A percentile compares a stretch with the other conserved stretches of the same genome.
Conservation (phyloP, 768 basidiomycete species). For the Termitomyces sp. region DNA sequence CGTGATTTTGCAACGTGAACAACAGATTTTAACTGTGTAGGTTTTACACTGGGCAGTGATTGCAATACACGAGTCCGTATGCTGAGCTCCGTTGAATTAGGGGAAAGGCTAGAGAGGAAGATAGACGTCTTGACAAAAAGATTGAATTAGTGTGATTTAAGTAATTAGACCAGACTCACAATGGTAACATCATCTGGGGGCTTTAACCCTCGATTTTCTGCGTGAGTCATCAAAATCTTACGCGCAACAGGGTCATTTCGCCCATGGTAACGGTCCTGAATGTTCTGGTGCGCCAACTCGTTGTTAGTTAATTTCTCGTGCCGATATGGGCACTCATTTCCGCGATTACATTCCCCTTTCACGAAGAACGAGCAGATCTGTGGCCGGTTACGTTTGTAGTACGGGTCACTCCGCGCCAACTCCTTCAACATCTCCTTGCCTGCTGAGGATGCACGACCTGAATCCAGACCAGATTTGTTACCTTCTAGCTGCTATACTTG, state of each 20-base stretch:
- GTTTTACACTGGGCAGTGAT: conserved; percentile 58
- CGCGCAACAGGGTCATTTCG: conserved; percentile 89
- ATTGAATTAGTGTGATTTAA: background rate
- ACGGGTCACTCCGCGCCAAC: conserved; percentile 90
- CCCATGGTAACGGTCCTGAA: conserved; percentile 93
- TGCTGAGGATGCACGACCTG: conserved; percentile 61
- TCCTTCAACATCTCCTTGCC: conserved; percentile 97
- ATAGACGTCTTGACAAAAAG: conserved; percentile 59
- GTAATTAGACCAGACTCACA: conserved; percentile 40
- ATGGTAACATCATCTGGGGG: conserved; percentile 86
- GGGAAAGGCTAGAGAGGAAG: conserved; percentile 75
- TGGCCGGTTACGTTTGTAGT: conserved; percentile 94
- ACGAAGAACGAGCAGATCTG: conserved; percentile 93
- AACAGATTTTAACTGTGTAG: conserved; percentile 70
- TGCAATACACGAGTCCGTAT: conserved; percentile 68
- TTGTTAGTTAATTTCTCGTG: conserved; percentile 87
- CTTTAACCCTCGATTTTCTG: conserved; percentile 75
- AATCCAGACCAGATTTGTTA: conserved; percentile 57
- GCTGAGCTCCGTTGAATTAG: conserved; percentile 62
- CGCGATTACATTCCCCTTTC: conserved; percentile 93
- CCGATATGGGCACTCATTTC: conserved; percentile 90
- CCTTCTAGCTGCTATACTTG: conserved; percentile 55
- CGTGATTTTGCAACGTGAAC: conserved; percentile 82
- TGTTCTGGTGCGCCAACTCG: conserved; percentile 84
- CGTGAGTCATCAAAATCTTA: conserved; percentile 80